Evolutionary conservation across 345 rosid genomes (phyloP), one percentile per base, ranked within the genome.

Genomic region (Ailanthus altissimus): DNA sequence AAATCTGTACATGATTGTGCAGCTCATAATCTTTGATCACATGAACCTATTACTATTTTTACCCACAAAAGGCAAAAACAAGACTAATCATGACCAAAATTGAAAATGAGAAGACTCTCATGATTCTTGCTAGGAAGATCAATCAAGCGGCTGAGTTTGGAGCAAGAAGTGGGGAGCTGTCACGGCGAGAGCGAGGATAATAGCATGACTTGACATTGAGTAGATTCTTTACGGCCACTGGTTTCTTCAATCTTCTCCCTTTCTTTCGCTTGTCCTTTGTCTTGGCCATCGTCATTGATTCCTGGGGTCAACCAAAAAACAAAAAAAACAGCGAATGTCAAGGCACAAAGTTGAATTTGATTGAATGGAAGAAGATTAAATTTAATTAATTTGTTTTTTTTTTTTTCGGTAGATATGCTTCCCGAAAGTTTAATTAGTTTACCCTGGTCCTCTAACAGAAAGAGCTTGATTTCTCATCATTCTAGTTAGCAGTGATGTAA

Each of bases 191-290:
- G 75, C 79, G 61, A 12, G 67, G 26, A 47, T 64, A 61, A 26
- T 78, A 86, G 78, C 87, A 86, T 50, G 85, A 80, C 21, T 45
- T 75, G 0, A 84, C 81, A 8, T 70, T 76, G 45, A 82, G 58
- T 61, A 82, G 71, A 67, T 73, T 64, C 75, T 54, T 86, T 28
- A 73, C 78, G n/a, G 74, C 70, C 1, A 54, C 68, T 57, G 82
- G 6, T 40, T 59, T 51, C 77, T 80, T 75, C 72, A 77, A 65
- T 66, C 69, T 66, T 8, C 43, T 18, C 6, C 76, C 73, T 58
- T 20, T 76, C 81, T 74, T 75, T 43, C 25, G 61, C 59, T 81
- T 78, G 76, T 72, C 75, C 45, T 36, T 50, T 74, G 5, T 49
- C 61, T 75, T 72, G 5, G 3, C 3, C 12, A 8, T 45, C 45